A percentile compares a stretch with the other conserved stretches of the same genome.
These are phyloP conservation scores for Axilococcus clingmanii DNA, from an alignment of 139 green algal species.

Conservation along the genomic window DNA sequence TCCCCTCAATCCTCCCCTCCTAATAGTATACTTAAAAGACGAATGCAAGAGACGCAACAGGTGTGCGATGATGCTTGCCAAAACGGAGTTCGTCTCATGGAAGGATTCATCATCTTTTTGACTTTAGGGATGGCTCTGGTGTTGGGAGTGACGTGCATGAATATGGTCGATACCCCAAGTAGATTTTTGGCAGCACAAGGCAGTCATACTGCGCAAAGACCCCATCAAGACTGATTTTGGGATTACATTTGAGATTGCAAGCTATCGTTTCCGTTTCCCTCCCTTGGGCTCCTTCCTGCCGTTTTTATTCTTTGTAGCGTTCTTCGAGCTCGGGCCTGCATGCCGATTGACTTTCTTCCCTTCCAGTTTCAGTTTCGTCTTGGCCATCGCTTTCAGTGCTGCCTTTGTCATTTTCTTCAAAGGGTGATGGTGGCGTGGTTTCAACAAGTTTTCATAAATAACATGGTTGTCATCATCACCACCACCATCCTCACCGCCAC, in stretches of 20 bases:
- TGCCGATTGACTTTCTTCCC: too few relatives aligned
- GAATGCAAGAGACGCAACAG: too few relatives aligned
- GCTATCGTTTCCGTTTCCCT: neutral
- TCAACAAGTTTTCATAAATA: too few relatives aligned
- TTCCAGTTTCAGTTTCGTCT: neutral
- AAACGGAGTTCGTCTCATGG: conserved; percentile 12
- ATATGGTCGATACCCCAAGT: conserved; percentile 29
- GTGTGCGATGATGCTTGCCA: conserved; percentile 5
- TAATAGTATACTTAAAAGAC: neutral
- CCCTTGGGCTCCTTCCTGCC: neutral
- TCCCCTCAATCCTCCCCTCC: too few relatives aligned
- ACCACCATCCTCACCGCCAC: too few relatives aligned
- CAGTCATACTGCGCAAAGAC: neutral
- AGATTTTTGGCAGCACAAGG: conserved; percentile 25
- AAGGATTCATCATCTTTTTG: conserved; percentile 21
- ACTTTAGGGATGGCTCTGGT: conserved; percentile 7
- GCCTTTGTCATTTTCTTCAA: neutral
- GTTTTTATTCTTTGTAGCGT: neutral
- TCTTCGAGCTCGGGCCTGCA: too few relatives aligned
- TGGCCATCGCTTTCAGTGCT: neutral
- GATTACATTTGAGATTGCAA: neutral
- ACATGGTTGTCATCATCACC: too few relatives aligned
- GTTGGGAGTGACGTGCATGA: conserved; percentile 28
- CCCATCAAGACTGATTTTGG: conserved; percentile 7
- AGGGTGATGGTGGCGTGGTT: too few relatives aligned